Conservation (phyloP, 108 stramenopile species). For the Cylindrotheca fusiformis region DNA sequence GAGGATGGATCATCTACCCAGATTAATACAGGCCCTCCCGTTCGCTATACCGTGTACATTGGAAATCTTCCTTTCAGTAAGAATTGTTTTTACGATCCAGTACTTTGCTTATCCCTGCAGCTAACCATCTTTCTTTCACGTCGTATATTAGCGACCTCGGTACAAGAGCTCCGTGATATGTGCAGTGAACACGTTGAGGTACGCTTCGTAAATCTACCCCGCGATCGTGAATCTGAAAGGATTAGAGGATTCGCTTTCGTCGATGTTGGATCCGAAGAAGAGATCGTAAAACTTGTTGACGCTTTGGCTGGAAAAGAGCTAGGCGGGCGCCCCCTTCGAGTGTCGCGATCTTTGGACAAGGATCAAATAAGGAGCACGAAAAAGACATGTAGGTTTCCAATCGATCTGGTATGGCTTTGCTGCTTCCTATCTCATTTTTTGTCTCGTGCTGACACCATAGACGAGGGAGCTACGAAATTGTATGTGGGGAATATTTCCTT, state of each 20-base stretch:
- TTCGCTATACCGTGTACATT: conserved; percentile 33
- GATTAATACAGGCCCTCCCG: no score
- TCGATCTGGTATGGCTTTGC: background rate
- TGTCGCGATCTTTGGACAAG: conserved; percentile 63
- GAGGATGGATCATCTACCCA: no score
- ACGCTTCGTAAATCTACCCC: conserved; percentile 28
- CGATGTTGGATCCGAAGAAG: conserved; percentile 66
- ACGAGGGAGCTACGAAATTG: conserved; percentile 43
- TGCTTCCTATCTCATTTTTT: background rate
- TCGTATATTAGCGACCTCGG: no score
- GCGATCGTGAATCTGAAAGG: conserved; percentile 12
- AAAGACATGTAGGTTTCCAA: conserved; percentile 16
- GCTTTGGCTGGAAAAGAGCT: conserved; percentile 51
- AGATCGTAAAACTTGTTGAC: conserved; percentile 52
- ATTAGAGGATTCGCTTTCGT: conserved; percentile 87
- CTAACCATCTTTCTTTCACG: no score
- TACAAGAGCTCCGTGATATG: conserved; percentile 42
- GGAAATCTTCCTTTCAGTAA: conserved; percentile 53
- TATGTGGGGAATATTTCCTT: conserved; percentile 86
- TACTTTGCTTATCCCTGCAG: no score
- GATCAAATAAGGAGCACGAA: conserved; percentile 40
- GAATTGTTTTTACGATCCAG: no score
- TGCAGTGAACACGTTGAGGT: conserved; percentile 52
- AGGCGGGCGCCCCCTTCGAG: conserved; percentile 61
- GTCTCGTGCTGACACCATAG: background rate